Evolutionary conservation across 73 alveolate species (phyloP).

Genomic region (Tetrahymena elliotti): DNA sequence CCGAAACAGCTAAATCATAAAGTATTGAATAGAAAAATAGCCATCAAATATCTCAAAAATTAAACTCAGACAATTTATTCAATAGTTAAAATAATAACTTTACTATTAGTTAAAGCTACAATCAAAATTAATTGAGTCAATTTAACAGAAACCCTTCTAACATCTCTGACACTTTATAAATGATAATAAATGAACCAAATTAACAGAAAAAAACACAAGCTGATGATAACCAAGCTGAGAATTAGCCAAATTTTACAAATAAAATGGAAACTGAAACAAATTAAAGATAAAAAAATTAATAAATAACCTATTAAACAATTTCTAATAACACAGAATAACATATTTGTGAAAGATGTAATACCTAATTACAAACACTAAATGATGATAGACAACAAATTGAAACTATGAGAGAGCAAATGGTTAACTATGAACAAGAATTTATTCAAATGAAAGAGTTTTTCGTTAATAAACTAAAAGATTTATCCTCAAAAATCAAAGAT

Average conservation of each 20-base stretch:
- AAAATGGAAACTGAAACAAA: background rate
- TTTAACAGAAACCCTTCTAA: background rate
- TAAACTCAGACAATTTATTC: background rate
- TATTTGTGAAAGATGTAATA: background rate
- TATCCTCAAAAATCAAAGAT: background rate
- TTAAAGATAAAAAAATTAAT: background rate
- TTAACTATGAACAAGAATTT: background rate
- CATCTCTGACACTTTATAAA: background rate
- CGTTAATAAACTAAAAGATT: background rate
- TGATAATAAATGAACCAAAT: background rate
- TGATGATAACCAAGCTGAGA: background rate
- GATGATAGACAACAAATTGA: background rate
- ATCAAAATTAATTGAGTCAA: background rate
- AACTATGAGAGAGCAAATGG: background rate
- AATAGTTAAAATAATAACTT: background rate
- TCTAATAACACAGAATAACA: background rate
- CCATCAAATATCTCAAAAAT: background rate
- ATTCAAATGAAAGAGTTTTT: background rate
- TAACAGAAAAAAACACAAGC: background rate
- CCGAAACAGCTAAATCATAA: background rate
- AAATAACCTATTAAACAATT: background rate
- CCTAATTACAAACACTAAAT: background rate
- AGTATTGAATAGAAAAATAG: background rate
- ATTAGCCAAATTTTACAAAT: background rate
- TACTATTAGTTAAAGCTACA: background rate